A percentile compares a stretch with the other conserved stretches of the same genome.
Conservation (phyloP, 306 rosid genomes). For the Citrullus colocynthis region DNA sequence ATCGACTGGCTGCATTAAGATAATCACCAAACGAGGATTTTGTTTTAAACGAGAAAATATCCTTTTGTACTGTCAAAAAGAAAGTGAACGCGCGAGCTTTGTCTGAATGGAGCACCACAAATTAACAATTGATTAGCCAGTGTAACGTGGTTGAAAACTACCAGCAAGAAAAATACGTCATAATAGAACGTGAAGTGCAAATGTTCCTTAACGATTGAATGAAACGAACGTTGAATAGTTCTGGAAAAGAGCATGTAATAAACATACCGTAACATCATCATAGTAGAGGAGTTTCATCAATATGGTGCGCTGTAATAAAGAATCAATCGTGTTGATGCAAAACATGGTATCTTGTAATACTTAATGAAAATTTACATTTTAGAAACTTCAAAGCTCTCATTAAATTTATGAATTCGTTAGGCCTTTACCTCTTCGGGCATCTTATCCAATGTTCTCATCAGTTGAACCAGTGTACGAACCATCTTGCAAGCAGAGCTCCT, state of each 20-base stretch:
- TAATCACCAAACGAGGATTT: background rate
- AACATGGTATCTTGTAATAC: background rate
- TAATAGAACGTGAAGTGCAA: background rate
- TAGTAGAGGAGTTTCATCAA: constrained; percentile 85
- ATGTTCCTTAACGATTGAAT: background rate
- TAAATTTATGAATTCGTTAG: constrained; percentile 1
- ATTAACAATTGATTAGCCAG: background rate
- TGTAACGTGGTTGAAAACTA: background rate
- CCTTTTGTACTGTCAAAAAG: background rate
- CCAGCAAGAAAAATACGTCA: background rate
- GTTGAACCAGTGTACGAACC: constrained; percentile 91
- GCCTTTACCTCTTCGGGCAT: constrained; percentile 87
- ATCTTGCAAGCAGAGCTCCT: constrained; percentile 99
- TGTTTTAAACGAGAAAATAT: background rate
- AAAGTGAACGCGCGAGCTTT: background rate
- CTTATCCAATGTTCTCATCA: constrained; percentile 93
- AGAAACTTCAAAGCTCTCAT: constrained; percentile 2
- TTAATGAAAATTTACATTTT: background rate
- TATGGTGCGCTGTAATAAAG: constrained; percentile 64
- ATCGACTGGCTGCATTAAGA: constrained; percentile 69
- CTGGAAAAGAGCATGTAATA: constrained; percentile 9
- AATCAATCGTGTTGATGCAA: constrained; percentile 6
- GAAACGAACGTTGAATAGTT: background rate
- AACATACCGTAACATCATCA: constrained; percentile 74
- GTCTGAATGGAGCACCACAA: background rate